phyloP scores from a whole-genome alignment of 495 filamentous ascomycete genomes.

The Letharia lupina region DNA sequence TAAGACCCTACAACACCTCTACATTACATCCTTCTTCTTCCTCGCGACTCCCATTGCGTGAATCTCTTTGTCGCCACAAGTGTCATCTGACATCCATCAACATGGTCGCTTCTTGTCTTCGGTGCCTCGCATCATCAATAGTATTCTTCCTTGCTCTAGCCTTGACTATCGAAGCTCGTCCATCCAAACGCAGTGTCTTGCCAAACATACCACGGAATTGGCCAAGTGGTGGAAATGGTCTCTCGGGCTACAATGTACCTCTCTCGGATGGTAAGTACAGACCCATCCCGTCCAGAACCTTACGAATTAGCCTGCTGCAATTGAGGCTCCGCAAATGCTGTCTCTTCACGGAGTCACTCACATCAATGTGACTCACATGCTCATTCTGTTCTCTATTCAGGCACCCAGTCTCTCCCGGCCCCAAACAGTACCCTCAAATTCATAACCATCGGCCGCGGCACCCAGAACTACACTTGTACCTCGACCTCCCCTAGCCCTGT shows the following conservation, averaged over 20 bases:
- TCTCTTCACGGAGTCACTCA: neutral
- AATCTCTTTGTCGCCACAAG: neutral
- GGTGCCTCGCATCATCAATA: neutral
- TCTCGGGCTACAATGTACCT: constrained; percentile 14
- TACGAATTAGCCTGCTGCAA: neutral
- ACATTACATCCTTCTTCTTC: neutral
- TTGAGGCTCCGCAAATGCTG: neutral
- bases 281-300: neutral
- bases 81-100: neutral
- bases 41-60: neutral
- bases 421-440: constrained; percentile 49
- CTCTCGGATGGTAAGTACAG: constrained; percentile 13
- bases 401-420: constrained; percentile 32
- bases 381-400: neutral
- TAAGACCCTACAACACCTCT: neutral
- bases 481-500: constrained; percentile 29
- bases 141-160: constrained; percentile 3
- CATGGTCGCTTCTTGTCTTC: constrained; percentile 8
- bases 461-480: constrained; percentile 70
- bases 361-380: neutral
- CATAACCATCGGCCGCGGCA: constrained; percentile 60
- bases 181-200: neutral
- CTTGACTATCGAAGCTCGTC: constrained; percentile 7
- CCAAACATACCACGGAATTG: neutral
- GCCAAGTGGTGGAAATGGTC: neutral